Conservation (phyloP, 345 rosid species). For the Salix suchowensis region DNA sequence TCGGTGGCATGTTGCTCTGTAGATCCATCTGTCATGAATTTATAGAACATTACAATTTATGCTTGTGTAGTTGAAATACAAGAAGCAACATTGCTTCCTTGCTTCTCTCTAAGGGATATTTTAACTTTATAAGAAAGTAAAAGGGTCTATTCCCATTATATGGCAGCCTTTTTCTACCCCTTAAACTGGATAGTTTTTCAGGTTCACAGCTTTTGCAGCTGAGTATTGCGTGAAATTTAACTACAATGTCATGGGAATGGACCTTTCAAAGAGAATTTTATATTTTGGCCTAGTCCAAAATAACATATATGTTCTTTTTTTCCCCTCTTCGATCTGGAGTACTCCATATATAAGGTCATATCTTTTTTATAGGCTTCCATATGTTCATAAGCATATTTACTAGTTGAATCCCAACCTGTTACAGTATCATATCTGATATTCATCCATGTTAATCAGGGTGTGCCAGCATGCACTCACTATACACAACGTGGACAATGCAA, state of each 20-base stretch:
- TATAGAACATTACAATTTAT: not conserved
- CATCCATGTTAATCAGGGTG: slow-evolving; percentile 16
- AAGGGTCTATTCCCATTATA: not conserved
- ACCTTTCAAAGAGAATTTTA: not conserved
- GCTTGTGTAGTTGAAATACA: not conserved
- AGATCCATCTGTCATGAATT: not conserved
- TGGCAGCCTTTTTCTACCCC: not conserved
- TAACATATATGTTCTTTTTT: not conserved
- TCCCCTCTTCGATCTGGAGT: not conserved
- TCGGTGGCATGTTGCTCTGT: not conserved
- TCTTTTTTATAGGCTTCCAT: not conserved
- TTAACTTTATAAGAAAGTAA: not conserved
- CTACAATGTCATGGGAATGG: not conserved
- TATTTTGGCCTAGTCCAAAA: not conserved
- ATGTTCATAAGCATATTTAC: not conserved
- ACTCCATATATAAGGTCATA: too few species aligned
- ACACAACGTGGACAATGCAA: slow-evolving; percentile 33
- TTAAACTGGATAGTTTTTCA: not conserved
- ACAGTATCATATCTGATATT: slow-evolving; percentile 4
- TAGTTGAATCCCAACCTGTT: not conserved
- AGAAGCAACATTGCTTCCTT: not conserved
- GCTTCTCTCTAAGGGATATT: not conserved
- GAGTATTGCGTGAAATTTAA: not conserved
- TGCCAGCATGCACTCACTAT: slow-evolving; percentile 25
- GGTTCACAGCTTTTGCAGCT: not conserved